Conservation (phyloP, 441 rosid genomes). For the Corymbia citriodora region DNA sequence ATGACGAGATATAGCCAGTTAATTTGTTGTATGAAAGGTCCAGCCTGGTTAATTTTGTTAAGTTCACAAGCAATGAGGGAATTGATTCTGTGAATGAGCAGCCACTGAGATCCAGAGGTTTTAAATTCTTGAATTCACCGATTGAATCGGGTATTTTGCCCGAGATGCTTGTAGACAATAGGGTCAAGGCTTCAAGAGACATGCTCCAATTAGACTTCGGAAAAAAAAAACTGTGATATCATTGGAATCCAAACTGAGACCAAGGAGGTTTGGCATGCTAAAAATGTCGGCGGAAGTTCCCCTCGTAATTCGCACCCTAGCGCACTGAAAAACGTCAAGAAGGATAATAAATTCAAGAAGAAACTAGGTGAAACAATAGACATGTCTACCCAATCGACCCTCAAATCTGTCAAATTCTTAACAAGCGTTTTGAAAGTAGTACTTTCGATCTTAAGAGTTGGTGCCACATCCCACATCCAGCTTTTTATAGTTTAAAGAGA, state of each 20-base stretch:
- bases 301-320: rapidly evolving
- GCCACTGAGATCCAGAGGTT: neutral
- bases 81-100: neutral
- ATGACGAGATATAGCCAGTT: neutral
- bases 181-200: neutral
- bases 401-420: neutral
- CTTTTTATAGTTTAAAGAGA: neutral
- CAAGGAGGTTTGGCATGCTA: neutral
- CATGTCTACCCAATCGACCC: neutral
- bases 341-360: neutral
- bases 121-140: neutral
- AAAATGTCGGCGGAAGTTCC: neutral
- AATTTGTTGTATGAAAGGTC: neutral
- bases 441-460: neutral
- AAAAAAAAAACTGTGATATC: neutral
- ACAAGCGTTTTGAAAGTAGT: neutral
- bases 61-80: neutral
- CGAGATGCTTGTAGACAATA: rapidly evolving
- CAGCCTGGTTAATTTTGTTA: neutral
- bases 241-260: neutral
- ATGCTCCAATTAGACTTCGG: neutral
- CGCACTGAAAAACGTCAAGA: neutral
- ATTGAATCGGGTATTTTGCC: neutral
- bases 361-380: rapidly evolving
- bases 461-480: too few species aligned